Conservation (phyloP, 805 yeast species). For the Starmerella vitae region DNA sequence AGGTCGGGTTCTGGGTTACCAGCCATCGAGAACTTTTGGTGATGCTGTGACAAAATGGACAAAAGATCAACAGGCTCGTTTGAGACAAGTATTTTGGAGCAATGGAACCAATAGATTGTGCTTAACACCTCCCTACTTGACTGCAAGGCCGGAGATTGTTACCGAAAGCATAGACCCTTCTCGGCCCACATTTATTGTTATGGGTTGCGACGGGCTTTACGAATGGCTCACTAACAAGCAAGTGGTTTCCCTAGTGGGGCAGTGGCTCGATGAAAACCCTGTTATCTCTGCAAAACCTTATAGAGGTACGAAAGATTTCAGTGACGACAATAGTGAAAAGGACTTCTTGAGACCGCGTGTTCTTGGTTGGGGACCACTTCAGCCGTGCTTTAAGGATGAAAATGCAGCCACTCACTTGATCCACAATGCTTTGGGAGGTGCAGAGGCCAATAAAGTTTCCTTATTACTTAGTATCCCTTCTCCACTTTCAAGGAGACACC, state of each 20-base stretch:
- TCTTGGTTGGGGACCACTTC: constrained; percentile 16
- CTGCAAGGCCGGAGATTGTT: constrained; percentile 86
- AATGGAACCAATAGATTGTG: constrained; percentile 50
- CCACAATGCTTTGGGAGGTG: constrained; percentile 83
- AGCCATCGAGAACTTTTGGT: constrained; percentile 93
- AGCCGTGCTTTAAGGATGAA: constrained; percentile 47
- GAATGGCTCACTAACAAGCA: constrained; percentile 90
- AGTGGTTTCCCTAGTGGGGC: constrained; percentile 76
- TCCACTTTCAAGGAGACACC: constrained; percentile 74
- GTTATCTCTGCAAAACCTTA: constrained; percentile 24
- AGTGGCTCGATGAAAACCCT: constrained; percentile 73
- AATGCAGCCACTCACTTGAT: constrained; percentile 86
- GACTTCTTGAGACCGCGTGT: constrained; percentile 38
- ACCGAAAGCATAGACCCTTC: constrained; percentile 59
- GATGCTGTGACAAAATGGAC: constrained; percentile 87
- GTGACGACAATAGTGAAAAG: constrained; percentile 31
- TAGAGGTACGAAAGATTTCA: constrained; percentile 32
- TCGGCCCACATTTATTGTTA: constrained; percentile 68
- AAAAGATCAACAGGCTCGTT: constrained; percentile 50
- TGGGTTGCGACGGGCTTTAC: constrained; percentile 89
- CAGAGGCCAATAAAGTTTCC: constrained; percentile 70
- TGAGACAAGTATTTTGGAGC: constrained; percentile 66
- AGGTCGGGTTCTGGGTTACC: constrained; percentile 86
- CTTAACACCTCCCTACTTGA: constrained; percentile 87
- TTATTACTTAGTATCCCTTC: constrained; percentile 84